Conservation (phyloP, 129 eudicot species). For the Kitagawia praeruptora region DNA sequence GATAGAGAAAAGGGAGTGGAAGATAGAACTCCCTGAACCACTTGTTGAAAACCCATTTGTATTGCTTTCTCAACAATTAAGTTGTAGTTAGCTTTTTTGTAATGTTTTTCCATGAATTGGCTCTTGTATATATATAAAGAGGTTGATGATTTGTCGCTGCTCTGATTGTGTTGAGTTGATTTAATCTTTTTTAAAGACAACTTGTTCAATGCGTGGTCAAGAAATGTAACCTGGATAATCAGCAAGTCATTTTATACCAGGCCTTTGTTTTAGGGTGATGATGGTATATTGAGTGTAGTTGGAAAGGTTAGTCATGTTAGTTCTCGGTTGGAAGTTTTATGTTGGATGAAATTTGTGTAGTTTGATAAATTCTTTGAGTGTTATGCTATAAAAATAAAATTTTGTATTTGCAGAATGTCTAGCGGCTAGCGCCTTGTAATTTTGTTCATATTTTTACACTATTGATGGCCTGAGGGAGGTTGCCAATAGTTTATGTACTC, state of each 20-base stretch:
- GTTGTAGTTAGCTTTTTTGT: not conserved
- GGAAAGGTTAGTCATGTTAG: no score
- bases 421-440: no score
- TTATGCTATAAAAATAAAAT: no score
- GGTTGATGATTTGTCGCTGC: not conserved
- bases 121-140: not conserved
- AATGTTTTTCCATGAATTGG: not conserved
- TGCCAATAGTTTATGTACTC: no score
- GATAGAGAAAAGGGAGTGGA: conserved; percentile 2
- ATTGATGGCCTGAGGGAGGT: no score
- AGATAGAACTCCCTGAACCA: not conserved
- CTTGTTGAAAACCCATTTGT: not conserved
- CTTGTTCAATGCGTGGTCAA: not conserved
- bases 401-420: no score
- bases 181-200: not conserved
- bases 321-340: no score
- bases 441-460: no score
- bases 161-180: not conserved
- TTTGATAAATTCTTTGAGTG: no score
- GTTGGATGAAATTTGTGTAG: no score
- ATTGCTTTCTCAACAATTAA: not conserved
- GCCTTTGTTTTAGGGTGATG: not conserved
- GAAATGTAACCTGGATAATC: not conserved
- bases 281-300: no score
- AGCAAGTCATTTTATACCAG: not conserved